Evolutionary conservation across 345 rosid genomes (phyloP).

Genomic region (Eucalyptus erythrocorys): DNA sequence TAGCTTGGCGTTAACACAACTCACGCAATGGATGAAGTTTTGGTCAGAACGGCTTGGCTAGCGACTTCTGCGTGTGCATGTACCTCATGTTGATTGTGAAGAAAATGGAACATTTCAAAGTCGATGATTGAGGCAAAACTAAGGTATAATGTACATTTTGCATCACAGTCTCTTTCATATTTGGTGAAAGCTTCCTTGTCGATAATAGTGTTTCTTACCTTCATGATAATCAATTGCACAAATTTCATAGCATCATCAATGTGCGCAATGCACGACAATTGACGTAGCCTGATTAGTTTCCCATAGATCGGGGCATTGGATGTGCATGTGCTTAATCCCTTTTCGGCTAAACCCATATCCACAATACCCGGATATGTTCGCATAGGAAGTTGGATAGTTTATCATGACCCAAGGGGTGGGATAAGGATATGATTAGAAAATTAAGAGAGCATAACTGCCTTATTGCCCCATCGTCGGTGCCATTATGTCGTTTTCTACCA

Average conservation of each 20-base stretch:
- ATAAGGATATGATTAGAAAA: background rate
- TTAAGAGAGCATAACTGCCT: background rate
- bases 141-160: background rate
- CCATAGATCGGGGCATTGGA: background rate
- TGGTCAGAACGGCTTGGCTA: background rate
- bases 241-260: background rate
- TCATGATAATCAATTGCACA: background rate
- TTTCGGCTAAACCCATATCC: background rate
- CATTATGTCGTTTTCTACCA: background rate
- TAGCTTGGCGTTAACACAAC: background rate
- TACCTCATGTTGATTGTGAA: background rate
- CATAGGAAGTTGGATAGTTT: background rate
- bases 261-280: background rate
- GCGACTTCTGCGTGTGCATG: background rate
- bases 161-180: background rate
- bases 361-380: background rate
- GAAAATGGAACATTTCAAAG: background rate
- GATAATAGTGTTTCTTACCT: background rate
- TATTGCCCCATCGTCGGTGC: too few species aligned
- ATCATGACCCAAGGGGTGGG: background rate
- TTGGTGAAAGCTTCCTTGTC: background rate
- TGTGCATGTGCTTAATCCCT: background rate
- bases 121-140: background rate
- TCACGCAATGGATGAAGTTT: background rate
- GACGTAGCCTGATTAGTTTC: background rate